These are phyloP conservation scores for Pyrenula massariospora DNA, from an alignment of 495 filamentous ascomycete genomes.

Conservation along the genomic window DNA sequence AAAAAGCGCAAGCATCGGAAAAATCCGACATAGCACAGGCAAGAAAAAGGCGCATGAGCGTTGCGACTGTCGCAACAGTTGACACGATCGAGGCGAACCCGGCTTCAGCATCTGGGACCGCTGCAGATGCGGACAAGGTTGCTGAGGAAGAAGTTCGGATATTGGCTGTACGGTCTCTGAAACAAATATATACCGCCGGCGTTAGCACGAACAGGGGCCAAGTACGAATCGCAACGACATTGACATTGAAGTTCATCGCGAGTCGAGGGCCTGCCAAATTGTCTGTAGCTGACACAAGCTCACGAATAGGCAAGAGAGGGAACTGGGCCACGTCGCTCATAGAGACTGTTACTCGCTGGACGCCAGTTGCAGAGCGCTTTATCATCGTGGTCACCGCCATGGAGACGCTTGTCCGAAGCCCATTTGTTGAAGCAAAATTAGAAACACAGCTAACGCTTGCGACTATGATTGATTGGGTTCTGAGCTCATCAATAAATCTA, in stretches of 20 bases:
- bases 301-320: constrained; percentile 23
- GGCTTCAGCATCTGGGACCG: constrained; percentile 56
- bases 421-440: constrained; percentile 52
- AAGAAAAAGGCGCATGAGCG: constrained; percentile 57
- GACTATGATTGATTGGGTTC: constrained; percentile 63
- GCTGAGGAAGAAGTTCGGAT: constrained; percentile 81
- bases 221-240: constrained; percentile 57
- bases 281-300: constrained; percentile 13
- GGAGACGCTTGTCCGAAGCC: constrained; percentile 55
- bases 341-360: constrained; percentile 66
- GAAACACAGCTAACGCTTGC: constrained; percentile 59
- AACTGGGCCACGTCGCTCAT: constrained; percentile 75
- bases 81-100: constrained; percentile 59
- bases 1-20: constrained; percentile 50
- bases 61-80: constrained; percentile 61
- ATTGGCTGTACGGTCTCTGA: constrained; percentile 68
- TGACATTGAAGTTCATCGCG: constrained; percentile 60
- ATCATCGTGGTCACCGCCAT: constrained; percentile 70
- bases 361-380: constrained; percentile 84
- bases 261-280: constrained; percentile 32
- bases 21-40: constrained; percentile 48
- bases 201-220: constrained; percentile 55
- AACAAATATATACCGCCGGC: constrained; percentile 60
- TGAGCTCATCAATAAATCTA: constrained; percentile 79
- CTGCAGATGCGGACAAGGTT: constrained; percentile 71